phyloP scores from a whole-genome alignment of 1,139 yeast species.

The Sugiyamaella novakii region DNA sequence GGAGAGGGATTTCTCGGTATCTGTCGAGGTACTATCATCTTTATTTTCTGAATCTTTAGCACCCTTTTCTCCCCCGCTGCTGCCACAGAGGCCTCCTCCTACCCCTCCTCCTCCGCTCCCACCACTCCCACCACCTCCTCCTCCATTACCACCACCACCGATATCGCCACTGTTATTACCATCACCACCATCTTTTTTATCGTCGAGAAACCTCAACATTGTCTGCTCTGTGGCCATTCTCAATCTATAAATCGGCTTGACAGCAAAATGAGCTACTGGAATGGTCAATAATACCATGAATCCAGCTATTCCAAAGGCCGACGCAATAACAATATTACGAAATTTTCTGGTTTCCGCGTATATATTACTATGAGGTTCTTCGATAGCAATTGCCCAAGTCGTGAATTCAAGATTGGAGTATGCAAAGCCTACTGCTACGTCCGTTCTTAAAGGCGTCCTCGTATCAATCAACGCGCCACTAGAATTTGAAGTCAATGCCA shows the following conservation, averaged over 20 bases:
- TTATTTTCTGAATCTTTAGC: too few species aligned
- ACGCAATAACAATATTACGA: conserved; percentile 72
- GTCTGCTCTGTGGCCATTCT: conserved; percentile 80
- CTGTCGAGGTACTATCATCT: conserved; percentile 3
- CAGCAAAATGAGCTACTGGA: conserved; percentile 83
- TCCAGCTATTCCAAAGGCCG: conserved; percentile 76
- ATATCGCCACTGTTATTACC: background rate
- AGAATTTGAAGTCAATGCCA: conserved; percentile 44
- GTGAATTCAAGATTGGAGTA: conserved; percentile 53
- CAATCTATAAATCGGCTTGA: conserved; percentile 76
- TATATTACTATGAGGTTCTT: conserved; percentile 62
- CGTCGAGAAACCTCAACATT: conserved; percentile 35
- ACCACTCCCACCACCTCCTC: conserved; percentile 2
- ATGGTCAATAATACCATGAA: conserved; percentile 73
- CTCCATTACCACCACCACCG: background rate
- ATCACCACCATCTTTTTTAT: conserved; percentile 14
- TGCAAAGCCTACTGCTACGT: conserved; percentile 73
- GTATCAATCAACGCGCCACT: conserved; percentile 58
- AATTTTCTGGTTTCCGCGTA: conserved; percentile 64
- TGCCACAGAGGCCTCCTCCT: background rate
- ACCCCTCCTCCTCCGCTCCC: background rate
- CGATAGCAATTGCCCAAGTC: conserved; percentile 78
- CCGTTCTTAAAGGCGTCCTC: conserved; percentile 41
- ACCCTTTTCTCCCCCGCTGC: too few species aligned
- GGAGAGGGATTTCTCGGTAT: conserved; percentile 1